Conservation (phyloP, 2,329 filamentous ascomycete species). For the Cladosporium sp. region DNA sequence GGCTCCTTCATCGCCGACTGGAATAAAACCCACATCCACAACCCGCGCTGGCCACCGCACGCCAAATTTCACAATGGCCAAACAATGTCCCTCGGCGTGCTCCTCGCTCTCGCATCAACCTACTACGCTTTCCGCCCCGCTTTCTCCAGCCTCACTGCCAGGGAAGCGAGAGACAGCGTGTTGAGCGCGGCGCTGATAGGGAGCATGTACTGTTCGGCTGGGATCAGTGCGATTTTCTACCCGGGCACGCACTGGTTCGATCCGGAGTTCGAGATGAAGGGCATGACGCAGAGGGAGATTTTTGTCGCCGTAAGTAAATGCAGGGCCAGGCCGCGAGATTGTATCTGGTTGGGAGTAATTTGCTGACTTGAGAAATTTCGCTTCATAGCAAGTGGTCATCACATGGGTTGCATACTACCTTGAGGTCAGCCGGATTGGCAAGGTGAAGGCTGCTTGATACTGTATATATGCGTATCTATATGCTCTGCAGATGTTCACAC, state of each 20-base stretch:
- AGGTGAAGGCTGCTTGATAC: constrained; percentile 24
- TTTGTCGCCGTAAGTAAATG: constrained; percentile 26
- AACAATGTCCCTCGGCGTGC: constrained; percentile 52
- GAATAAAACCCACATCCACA: constrained; percentile 50
- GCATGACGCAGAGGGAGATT: constrained; percentile 40
- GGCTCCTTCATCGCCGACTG: constrained; percentile 42
- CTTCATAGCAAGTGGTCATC: constrained; percentile 25
- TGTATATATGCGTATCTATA: not conserved
- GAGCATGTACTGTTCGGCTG: constrained; percentile 49
- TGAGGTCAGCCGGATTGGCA: constrained; percentile 30
- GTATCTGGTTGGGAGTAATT: not conserved
- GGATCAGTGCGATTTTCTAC: constrained; percentile 49
- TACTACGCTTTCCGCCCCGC: constrained; percentile 41
- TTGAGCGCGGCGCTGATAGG: constrained; percentile 44
- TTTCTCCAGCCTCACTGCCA: constrained; percentile 2
- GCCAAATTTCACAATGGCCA: constrained; percentile 57
- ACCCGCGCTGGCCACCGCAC: constrained; percentile 54
- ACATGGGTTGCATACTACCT: constrained; percentile 38
- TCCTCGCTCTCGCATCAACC: constrained; percentile 42
- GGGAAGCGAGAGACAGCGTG: constrained; percentile 27
- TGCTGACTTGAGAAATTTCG: not conserved
- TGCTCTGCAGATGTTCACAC: no score
- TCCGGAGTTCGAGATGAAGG: constrained; percentile 48
- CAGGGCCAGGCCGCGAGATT: not conserved
- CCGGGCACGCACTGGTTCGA: constrained; percentile 49